phyloP scores from a whole-genome alignment of 1,284 basidiomycete genomes.

The Salmacisia buchloeana region DNA sequence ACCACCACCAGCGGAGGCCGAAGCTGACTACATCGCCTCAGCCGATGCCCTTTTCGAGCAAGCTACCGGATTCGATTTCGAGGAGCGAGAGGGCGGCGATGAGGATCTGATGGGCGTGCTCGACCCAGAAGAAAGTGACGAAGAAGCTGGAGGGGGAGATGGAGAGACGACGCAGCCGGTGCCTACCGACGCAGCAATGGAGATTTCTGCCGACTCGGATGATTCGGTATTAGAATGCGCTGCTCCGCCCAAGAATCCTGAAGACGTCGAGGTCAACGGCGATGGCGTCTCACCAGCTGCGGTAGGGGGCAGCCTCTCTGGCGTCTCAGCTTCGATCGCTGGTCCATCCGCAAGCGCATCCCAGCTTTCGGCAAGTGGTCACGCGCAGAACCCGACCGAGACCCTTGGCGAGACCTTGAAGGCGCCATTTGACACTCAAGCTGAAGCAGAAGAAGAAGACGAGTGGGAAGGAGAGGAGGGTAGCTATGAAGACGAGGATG shows the following conservation, averaged over 20 bases:
- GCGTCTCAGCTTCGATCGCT: background rate
- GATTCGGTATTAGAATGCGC: too few relatives aligned
- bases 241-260: background rate
- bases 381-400: constrained; percentile 2
- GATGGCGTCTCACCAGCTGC: background rate
- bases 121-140: background rate
- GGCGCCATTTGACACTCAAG: background rate
- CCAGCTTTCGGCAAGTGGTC: background rate
- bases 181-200: background rate
- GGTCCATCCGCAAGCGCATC: background rate
- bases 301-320: background rate
- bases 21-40: background rate
- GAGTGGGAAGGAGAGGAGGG: background rate
- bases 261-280: too few relatives aligned
- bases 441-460: background rate
- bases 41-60: background rate
- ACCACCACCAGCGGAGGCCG: too few relatives aligned
- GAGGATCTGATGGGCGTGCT: too few relatives aligned
- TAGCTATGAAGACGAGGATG: background rate
- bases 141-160: background rate
- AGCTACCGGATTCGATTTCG: background rate
- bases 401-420: background rate
- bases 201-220: too few relatives aligned
- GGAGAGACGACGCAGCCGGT: background rate
- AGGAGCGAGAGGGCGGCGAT: background rate